Percentiles rank a stretch among this genome's conserved stretches.
Conservation (phyloP, 257 asterid species). For the Nicotiana knightiana region DNA sequence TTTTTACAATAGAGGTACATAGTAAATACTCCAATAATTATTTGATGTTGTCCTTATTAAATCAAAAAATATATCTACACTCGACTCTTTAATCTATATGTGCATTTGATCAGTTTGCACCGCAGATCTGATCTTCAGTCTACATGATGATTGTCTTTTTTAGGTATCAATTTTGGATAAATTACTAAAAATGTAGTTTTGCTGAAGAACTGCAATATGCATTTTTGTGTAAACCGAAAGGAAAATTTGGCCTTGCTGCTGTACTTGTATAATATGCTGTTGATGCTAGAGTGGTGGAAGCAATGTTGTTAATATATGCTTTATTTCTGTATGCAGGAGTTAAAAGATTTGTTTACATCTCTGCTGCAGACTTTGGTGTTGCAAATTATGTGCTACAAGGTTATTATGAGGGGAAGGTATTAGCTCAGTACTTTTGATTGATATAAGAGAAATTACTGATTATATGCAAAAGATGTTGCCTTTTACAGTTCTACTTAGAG, state of each 20-base stretch:
- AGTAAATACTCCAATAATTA: background rate
- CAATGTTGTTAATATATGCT: background rate
- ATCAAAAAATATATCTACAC: background rate
- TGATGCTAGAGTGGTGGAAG: background rate
- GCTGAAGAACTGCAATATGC: background rate
- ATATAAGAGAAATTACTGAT: background rate
- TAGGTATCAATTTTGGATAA: background rate
- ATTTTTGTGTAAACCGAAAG: background rate
- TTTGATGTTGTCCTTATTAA: background rate
- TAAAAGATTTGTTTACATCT: slow-evolving; percentile 22
- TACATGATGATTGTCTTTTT: background rate
- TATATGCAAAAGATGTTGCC: background rate
- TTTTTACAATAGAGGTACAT: background rate
- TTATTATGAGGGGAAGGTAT: slow-evolving; percentile 25
- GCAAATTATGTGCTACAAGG: slow-evolving; percentile 20
- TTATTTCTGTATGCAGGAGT: slow-evolving; percentile 16
- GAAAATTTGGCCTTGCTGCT: no score
- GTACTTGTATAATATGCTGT: background rate
- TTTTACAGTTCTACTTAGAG: background rate
- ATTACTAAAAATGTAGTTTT: background rate
- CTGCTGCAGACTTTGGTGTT: slow-evolving; percentile 24
- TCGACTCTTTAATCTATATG: background rate
- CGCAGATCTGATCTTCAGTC: background rate
- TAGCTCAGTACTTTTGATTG: background rate
- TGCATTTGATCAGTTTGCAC: background rate